phyloP scores from a whole-genome alignment of 768 basidiomycete genomes.

The Russula foetens region DNA sequence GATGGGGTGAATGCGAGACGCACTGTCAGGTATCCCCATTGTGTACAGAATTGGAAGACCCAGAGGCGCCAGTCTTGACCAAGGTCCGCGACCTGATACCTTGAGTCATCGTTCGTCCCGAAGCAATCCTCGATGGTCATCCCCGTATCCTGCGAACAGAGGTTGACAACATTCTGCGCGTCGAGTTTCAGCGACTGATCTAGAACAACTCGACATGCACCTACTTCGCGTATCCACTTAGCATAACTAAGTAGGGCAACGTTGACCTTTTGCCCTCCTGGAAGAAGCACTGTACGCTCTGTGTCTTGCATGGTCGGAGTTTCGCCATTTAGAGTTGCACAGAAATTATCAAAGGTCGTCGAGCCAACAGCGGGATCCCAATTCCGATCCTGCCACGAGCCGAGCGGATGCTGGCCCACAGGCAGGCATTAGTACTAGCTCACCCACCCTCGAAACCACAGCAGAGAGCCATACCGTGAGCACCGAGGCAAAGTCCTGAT shows the following conservation, averaged over 20 bases:
- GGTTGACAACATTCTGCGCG: slow-evolving; percentile 12
- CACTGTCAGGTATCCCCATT: slow-evolving; percentile 93
- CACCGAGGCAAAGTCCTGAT: slow-evolving; percentile 71
- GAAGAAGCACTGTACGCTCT: not conserved
- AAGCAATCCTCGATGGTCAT: slow-evolving; percentile 65
- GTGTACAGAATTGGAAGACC: slow-evolving; percentile 87
- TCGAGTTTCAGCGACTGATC: not conserved
- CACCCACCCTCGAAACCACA: not conserved
- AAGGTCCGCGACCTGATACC: slow-evolving; percentile 53
- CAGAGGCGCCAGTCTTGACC: slow-evolving; percentile 80
- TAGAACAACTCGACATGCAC: not conserved
- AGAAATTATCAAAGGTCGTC: slow-evolving; percentile 58
- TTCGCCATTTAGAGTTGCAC: slow-evolving; percentile 35
- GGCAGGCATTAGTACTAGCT: not conserved
- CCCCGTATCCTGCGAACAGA: slow-evolving; percentile 29
- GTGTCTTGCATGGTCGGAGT: not conserved
- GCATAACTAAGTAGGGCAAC: slow-evolving; percentile 65
- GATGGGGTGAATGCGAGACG: slow-evolving; percentile 18
- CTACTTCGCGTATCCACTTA: slow-evolving; percentile 62
- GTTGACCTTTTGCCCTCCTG: slow-evolving; percentile 33
- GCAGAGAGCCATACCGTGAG: slow-evolving; percentile 39
- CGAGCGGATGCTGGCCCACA: slow-evolving; percentile 46
- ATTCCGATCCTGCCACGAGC: slow-evolving; percentile 73
- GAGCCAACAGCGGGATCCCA: slow-evolving; percentile 75
- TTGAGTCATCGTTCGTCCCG: slow-evolving; percentile 64